These are phyloP conservation scores for Lactarius quietus DNA, from an alignment of 768 basidiomycete genomes.

Conservation along the genomic window DNA sequence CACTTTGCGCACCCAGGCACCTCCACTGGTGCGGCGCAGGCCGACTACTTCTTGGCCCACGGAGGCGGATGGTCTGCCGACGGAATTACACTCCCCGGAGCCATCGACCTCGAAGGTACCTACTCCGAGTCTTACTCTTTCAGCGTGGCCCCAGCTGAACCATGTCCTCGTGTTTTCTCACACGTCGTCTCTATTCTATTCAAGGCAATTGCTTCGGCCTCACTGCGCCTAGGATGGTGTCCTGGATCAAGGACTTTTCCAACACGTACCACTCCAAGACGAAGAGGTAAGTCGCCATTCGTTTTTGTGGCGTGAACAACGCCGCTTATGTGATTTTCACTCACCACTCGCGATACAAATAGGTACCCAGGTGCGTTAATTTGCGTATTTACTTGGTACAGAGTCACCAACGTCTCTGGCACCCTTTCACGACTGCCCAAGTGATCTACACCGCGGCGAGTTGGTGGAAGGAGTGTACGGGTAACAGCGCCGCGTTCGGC, in stretches of 20 bases:
- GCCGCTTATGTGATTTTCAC: neutral
- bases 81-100: slow-evolving; percentile 26
- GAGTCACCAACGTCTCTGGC: neutral
- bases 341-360: neutral
- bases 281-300: too few species aligned
- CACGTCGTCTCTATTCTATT: slow-evolving; percentile 36
- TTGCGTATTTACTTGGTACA: neutral
- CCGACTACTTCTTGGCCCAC: slow-evolving; percentile 53
- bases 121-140: too few species aligned
- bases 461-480: slow-evolving; percentile 70
- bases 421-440: slow-evolving; percentile 21
- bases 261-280: too few species aligned
- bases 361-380: slow-evolving; percentile 39
- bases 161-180: neutral
- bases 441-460: slow-evolving; percentile 61
- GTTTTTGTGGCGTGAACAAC: too few species aligned
- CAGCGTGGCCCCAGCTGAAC: neutral
- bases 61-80: slow-evolving; percentile 52
- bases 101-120: slow-evolving; percentile 13
- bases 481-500: slow-evolving; percentile 50
- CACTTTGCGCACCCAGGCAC: slow-evolving; percentile 56
- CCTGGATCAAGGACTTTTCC: too few species aligned
- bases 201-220: slow-evolving; percentile 52
- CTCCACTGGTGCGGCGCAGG: slow-evolving; percentile 56
- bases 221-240: slow-evolving; percentile 24